phyloP scores from a whole-genome alignment of 306 rosid species.

The Castanea sativa region DNA sequence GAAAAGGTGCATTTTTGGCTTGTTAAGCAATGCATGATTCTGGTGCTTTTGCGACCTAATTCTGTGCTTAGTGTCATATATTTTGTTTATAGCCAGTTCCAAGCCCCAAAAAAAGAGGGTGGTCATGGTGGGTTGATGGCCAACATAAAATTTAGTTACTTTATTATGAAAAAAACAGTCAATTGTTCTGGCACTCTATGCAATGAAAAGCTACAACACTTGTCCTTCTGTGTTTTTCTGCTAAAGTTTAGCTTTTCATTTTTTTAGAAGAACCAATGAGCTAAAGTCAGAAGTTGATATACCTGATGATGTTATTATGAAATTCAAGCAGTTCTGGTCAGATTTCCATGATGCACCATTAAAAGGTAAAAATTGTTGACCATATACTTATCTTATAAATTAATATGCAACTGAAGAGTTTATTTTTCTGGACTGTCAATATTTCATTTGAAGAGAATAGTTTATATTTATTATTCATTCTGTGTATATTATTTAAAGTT shows the following conservation, averaged over 20 bases:
- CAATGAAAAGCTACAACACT: slow-evolving; percentile 7
- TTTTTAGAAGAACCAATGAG: slow-evolving; percentile 79
- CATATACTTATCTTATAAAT: slow-evolving; percentile 2
- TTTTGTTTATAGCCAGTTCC: no score
- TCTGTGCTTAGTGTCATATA: no score
- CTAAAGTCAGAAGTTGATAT: slow-evolving; percentile 72
- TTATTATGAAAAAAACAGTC: not conserved
- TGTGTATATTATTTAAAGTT: no score
- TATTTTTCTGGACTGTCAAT: not conserved
- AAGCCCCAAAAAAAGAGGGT: no score
- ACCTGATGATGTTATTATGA: slow-evolving; percentile 54
- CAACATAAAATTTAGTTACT: no score
- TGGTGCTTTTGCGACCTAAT: not conserved
- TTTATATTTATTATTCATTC: not conserved
- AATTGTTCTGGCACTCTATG: slow-evolving; percentile 17
- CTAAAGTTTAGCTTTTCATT: not conserved
- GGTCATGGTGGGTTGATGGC: no score
- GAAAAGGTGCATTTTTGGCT: not conserved
- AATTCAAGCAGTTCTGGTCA: slow-evolving; percentile 74
- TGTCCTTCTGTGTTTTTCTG: not conserved
- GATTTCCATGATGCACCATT: slow-evolving; percentile 67
- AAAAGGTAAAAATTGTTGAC: slow-evolving; percentile 59
- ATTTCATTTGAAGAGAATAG: slow-evolving; percentile 6
- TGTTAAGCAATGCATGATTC: not conserved
- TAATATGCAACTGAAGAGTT: slow-evolving; percentile 13